Conservation (phyloP, 23 red algal genomes). For the Gracilaria vermiculophylla region DNA sequence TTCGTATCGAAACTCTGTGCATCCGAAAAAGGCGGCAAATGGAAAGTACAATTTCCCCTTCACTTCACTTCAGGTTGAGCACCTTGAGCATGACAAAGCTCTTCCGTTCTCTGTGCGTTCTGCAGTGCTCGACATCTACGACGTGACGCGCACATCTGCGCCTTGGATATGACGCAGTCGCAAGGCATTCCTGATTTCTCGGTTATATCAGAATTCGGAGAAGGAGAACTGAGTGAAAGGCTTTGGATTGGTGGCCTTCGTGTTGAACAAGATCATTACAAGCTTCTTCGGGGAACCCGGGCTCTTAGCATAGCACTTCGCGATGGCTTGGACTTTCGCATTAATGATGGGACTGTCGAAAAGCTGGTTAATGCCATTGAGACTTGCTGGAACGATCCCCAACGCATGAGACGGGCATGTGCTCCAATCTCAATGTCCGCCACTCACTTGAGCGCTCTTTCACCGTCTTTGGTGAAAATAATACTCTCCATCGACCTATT, state of each 20-base stretch:
- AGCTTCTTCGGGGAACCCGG: conserved; percentile 12
- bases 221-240: conserved; percentile 16
- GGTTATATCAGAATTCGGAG: conserved; percentile 39
- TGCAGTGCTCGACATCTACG: too few relatives aligned
- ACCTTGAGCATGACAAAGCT: too few relatives aligned
- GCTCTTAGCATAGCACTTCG: conserved; percentile 11
- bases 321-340: conserved; percentile 1
- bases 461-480: conserved; percentile 23
- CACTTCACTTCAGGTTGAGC: background rate
- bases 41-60: background rate
- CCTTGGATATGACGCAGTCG: conserved; percentile 4
- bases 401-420: conserved; percentile 48
- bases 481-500: conserved; percentile 60
- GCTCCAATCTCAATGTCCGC: background rate
- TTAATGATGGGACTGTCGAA: conserved; percentile 16
- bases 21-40: conserved; percentile 57
- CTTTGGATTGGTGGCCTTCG: conserved; percentile 72
- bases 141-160: background rate
- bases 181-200: conserved; percentile 19
- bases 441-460: background rate
- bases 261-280: background rate
- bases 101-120: too few relatives aligned
- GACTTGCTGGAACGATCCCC: conserved; percentile 41
- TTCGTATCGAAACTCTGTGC: conserved; percentile 18
- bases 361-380: conserved; percentile 44